These are phyloP conservation scores for Ustilago bromivora DNA, from an alignment of 1,284 basidiomycete species.

Conservation along the genomic window DNA sequence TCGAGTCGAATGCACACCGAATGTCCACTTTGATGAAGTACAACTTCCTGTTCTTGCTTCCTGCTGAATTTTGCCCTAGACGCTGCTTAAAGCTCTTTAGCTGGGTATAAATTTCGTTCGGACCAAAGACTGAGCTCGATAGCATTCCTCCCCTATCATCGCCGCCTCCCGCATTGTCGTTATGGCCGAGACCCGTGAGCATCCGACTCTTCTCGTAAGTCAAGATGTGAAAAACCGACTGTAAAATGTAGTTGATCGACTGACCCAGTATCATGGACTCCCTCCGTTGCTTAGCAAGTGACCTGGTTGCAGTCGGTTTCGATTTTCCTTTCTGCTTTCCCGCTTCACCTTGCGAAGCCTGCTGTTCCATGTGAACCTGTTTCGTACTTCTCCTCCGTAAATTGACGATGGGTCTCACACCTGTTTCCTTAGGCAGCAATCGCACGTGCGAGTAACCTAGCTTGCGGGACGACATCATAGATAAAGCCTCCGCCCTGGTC, in stretches of 20 bases:
- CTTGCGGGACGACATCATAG: conserved; percentile 49
- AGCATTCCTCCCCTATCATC: conserved; percentile 13
- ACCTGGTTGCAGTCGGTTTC: background rate
- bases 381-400: conserved; percentile 76
- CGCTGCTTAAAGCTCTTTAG: conserved; percentile 48
- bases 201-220: conserved; percentile 53
- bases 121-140: conserved; percentile 60
- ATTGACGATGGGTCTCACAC: conserved; percentile 95
- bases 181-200: background rate
- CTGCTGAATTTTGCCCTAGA: conserved; percentile 7
- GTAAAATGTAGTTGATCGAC: conserved; percentile 88
- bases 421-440: conserved; percentile 91
- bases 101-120: conserved; percentile 70
- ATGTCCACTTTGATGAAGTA: conserved; percentile 98
- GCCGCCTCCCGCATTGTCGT: background rate
- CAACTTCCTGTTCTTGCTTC: conserved; percentile 17
- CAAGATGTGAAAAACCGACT: conserved; percentile 73
- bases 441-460: conserved; percentile 88
- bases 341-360: background rate
- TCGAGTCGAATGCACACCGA: conserved; percentile 94
- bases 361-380: conserved; percentile 28
- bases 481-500: conserved; percentile 65
- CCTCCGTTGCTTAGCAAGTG: conserved; percentile 21
- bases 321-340: conserved; percentile 7
- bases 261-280: conserved; percentile 65